phyloP scores from a whole-genome alignment of 768 basidiomycete genomes.

The Leccinum ochraceum region DNA sequence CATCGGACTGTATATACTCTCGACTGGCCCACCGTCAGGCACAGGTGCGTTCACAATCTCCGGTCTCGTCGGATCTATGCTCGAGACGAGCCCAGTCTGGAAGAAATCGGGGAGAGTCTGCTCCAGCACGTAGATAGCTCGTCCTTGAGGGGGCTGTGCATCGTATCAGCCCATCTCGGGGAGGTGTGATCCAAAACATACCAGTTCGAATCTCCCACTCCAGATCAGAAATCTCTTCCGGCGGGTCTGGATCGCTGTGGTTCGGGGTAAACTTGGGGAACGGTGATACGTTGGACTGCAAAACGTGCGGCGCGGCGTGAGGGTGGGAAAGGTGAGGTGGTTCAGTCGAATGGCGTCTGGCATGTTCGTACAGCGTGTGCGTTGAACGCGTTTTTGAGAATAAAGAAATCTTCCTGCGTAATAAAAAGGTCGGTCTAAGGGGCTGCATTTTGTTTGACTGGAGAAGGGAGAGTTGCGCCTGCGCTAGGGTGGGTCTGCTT shows the following conservation, averaged over 20 bases:
- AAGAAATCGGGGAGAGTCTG: constrained; percentile 76
- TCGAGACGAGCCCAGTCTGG: constrained; percentile 59
- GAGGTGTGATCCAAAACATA: constrained; percentile 28
- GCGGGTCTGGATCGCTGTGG: constrained; percentile 10
- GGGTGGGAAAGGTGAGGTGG: constrained; percentile 19
- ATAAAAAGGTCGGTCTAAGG: background rate
- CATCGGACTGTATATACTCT: constrained; percentile 62
- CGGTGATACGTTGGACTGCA: constrained; percentile 11
- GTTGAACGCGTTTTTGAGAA: background rate
- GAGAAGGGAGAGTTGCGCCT: background rate
- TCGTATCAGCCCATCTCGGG: constrained; percentile 34
- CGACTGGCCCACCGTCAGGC: constrained; percentile 32
- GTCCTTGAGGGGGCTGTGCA: constrained; percentile 45
- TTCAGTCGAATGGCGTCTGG: constrained; percentile 10
- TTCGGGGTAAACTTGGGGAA: constrained; percentile 28
- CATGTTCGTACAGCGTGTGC: background rate
- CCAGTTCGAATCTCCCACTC: constrained; percentile 84
- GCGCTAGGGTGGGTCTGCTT: background rate
- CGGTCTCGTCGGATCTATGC: constrained; percentile 48
- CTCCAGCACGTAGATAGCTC: constrained; percentile 67
- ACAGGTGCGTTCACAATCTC: constrained; percentile 23
- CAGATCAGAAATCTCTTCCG: constrained; percentile 51
- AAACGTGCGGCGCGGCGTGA: constrained; percentile 1
- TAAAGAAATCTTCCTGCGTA: background rate
- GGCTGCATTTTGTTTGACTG: constrained; percentile 13